phyloP scores from a whole-genome alignment of 202 grass and related monocot genomes.

The Eragrostis tef region DNA sequence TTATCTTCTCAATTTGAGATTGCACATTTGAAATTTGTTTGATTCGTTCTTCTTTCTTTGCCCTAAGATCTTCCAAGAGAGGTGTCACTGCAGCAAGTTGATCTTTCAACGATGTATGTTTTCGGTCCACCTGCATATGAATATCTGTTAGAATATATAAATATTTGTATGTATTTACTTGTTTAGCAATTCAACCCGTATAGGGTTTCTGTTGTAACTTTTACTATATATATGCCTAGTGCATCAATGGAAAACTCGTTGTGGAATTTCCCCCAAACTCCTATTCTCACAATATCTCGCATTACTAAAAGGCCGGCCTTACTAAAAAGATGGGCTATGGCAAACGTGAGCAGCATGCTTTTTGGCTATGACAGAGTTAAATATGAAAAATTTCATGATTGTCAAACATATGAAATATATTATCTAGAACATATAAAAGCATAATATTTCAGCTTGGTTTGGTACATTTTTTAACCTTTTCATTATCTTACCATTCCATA shows the following conservation, averaged over 20 bases:
- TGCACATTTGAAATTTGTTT: slow-evolving; percentile 70
- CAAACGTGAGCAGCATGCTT: slow-evolving; percentile 15
- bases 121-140: slow-evolving; percentile 68
- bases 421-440: slow-evolving; percentile 23
- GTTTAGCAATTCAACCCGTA: no score
- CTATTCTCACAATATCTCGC: no score
- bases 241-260: no score
- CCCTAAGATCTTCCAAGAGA: slow-evolving; percentile 76
- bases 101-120: slow-evolving; percentile 68
- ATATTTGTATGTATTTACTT: no score
- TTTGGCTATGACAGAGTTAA: slow-evolving; percentile 18
- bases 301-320: no score
- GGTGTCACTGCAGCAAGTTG: slow-evolving; percentile 70
- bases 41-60: slow-evolving; percentile 76
- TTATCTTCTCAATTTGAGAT: slow-evolving; percentile 87
- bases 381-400: slow-evolving; percentile 33
- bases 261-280: no score
- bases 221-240: no score
- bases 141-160: no score
- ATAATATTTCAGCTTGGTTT: slow-evolving; percentile 31
- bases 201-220: no score
- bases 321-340: slow-evolving; percentile 9
- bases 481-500: slow-evolving; percentile 13
- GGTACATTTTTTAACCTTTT: background rate
- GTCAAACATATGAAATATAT: slow-evolving; percentile 1